Conservation (phyloP, 2,329 filamentous ascomycete species). For the Ceratocystis huliohia region DNA sequence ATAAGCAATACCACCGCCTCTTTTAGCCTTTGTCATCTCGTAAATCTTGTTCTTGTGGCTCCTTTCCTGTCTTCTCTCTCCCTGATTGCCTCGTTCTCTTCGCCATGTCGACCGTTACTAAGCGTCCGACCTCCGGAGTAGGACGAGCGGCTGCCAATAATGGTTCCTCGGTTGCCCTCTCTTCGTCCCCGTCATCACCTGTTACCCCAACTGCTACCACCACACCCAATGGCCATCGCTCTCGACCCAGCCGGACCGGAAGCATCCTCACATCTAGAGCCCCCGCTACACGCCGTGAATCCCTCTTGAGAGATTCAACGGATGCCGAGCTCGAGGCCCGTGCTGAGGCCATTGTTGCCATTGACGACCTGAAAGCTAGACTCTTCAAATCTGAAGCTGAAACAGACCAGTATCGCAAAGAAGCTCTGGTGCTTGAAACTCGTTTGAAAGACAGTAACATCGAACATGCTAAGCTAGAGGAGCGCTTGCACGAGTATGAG, state of each 20-base stretch:
- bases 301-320: slow-evolving; percentile 31
- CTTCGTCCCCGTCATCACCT: slow-evolving; percentile 28
- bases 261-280: slow-evolving; percentile 63
- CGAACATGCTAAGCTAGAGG: slow-evolving; percentile 78
- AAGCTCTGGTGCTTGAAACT: slow-evolving; percentile 71
- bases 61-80: background rate
- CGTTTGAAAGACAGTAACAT: slow-evolving; percentile 72
- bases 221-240: slow-evolving; percentile 35
- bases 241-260: slow-evolving; percentile 45
- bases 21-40: no score
- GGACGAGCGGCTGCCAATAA: slow-evolving; percentile 22
- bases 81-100: background rate
- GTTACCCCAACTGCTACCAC: slow-evolving; percentile 24
- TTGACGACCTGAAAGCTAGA: slow-evolving; percentile 75
- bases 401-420: slow-evolving; percentile 70
- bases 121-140: slow-evolving; percentile 19
- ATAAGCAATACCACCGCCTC: background rate
- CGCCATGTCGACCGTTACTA: slow-evolving; percentile 19
- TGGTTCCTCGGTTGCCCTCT: slow-evolving; percentile 34
- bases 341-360: slow-evolving; percentile 62
- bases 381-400: slow-evolving; percentile 66
- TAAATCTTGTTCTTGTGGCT: background rate
- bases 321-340: slow-evolving; percentile 57
- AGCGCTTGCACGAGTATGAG: slow-evolving; percentile 74
- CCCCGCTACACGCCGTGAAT: slow-evolving; percentile 48